Percentiles rank a stretch among this genome's conserved stretches.
phyloP scores from a whole-genome alignment of 495 filamentous ascomycete species.

The Tuber umbilicatum region DNA sequence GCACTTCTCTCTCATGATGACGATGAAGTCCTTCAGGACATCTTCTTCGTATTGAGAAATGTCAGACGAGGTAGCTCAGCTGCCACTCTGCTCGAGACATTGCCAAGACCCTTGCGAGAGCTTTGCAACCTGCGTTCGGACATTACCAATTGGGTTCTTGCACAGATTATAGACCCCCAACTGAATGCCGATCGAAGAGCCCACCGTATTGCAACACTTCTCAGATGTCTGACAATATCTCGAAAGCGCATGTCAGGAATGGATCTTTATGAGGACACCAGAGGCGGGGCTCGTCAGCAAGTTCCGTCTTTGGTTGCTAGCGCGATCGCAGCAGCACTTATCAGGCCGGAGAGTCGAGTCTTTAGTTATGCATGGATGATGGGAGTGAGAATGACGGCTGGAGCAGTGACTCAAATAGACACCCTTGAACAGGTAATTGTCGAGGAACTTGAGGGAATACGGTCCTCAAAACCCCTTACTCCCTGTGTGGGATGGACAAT shows the following conservation, averaged over 20 bases:
- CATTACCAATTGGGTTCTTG: constrained; percentile 41
- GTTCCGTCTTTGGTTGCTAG: constrained; percentile 42
- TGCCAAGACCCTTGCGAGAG: constrained; percentile 39
- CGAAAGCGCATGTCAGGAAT: constrained; percentile 42
- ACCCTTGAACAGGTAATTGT: constrained; percentile 42
- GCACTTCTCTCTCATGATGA: constrained; percentile 40
- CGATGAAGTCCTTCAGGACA: constrained; percentile 41
- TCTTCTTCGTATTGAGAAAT: constrained; percentile 40
- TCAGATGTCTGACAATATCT: constrained; percentile 39
- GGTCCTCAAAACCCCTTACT: constrained; percentile 36
- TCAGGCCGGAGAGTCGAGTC: constrained; percentile 41
- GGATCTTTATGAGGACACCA: constrained; percentile 42
- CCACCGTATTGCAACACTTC: constrained; percentile 37
- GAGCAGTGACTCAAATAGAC: constrained; percentile 28
- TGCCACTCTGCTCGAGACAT: constrained; percentile 32
- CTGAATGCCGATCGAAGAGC: constrained; percentile 36
- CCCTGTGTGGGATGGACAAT: constrained; percentile 43
- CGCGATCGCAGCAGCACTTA: constrained; percentile 39
- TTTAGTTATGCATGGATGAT: constrained; percentile 40
- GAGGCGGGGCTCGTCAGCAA: constrained; percentile 37
- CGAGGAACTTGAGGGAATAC: constrained; percentile 25
- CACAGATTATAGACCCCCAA: constrained; percentile 38
- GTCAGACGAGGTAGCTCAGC: constrained; percentile 37
- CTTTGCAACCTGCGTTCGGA: constrained; percentile 39
- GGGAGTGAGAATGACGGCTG: constrained; percentile 28